A percentile compares a stretch with the other conserved stretches of the same genome.
phyloP scores from a whole-genome alignment of 2,329 filamentous ascomycete species.

The Cadophora malorum region DNA sequence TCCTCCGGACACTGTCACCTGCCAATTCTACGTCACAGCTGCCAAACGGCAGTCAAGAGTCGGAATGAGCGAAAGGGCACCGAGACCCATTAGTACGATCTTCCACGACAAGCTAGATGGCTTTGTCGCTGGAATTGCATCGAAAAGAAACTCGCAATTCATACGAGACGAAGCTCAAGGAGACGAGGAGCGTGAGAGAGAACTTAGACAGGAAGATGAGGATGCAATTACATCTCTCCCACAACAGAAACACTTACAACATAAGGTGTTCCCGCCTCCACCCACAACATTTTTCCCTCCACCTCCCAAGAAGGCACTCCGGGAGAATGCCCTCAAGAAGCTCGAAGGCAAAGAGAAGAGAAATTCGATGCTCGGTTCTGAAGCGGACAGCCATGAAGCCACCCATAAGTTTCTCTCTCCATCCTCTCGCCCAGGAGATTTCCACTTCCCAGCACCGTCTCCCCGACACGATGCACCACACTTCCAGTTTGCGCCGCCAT shows the following conservation, averaged over 20 bases:
- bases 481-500: slow-evolving; percentile 64
- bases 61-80: slow-evolving; percentile 51
- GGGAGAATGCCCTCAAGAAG: slow-evolving; percentile 53
- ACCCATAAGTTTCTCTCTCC: slow-evolving; percentile 43
- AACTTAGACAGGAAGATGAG: slow-evolving; percentile 81
- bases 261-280: slow-evolving; percentile 49
- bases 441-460: slow-evolving; percentile 63
- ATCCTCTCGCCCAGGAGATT: slow-evolving; percentile 45
- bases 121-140: slow-evolving; percentile 84
- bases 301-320: slow-evolving; percentile 41
- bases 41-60: slow-evolving; percentile 56
- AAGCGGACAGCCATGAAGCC: slow-evolving; percentile 50
- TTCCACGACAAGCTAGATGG: slow-evolving; percentile 89
- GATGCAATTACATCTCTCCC: slow-evolving; percentile 85
- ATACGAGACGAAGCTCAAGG: slow-evolving; percentile 83
- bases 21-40: slow-evolving; percentile 92
- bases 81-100: slow-evolving; percentile 72
- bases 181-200: slow-evolving; percentile 78
- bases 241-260: slow-evolving; percentile 67
- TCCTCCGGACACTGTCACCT: slow-evolving; percentile 85
- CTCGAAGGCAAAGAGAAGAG: slow-evolving; percentile 54
- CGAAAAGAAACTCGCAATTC: slow-evolving; percentile 83
- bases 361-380: slow-evolving; percentile 25
- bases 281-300: slow-evolving; percentile 42
- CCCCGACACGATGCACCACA: slow-evolving; percentile 58